Base-by-base conservation (phyloP, 2,329 filamentous ascomycete species). In the Diplodia scrobiculata region DNA sequence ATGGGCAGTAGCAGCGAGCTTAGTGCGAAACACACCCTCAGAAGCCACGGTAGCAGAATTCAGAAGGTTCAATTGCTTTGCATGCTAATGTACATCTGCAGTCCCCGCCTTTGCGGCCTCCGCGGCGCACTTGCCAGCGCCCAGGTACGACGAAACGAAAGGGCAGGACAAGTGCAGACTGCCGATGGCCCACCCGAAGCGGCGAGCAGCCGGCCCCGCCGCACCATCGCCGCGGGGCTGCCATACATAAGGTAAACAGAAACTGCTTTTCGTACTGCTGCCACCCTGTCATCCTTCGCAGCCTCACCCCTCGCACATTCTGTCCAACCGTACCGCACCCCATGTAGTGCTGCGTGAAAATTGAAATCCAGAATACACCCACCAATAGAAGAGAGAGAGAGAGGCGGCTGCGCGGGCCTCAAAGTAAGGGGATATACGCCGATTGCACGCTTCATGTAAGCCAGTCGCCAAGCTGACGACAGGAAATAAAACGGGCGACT, bases 351-450 rank as follows among this genome's bases (percentile, higher is more conserved):
- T 32, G 38, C 25, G 41, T 21, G 36, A 34, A 25, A 41, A 47
- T 11, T 41, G 9, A 41, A 60, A 59, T 51, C 53, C 41, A 66
- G 63, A 65, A 58, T 58, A 36, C 53, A 25, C 45, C 47, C 51
- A 47, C 29, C 53, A 50, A 60, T 60, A 21, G 7, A 32, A 32
- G 29, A 32, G 29, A 32, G 29, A 66, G 59, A 60, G 48, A 47
- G 27, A 66, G 64, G 29, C 45, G 36, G 29, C 21, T 54, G n/a
- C 45, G 29, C 54, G 47, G 48, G 54, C 54, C 32, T 41, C 58
- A 29, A 65, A 58, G 38, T 10, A 55, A 65, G 25, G 54, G 65
- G 65, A 66, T 66, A 63, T 66, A 66, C 54, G 64, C 64, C 64
- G 25, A 32, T 41, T 34, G 38, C 55, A 65, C 65, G 65, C 65